Percentiles rank a stretch among this genome's conserved stretches.
phyloP scores from a whole-genome alignment of 106 monocot genomes.

The Alisma plantagoaquatica region DNA sequence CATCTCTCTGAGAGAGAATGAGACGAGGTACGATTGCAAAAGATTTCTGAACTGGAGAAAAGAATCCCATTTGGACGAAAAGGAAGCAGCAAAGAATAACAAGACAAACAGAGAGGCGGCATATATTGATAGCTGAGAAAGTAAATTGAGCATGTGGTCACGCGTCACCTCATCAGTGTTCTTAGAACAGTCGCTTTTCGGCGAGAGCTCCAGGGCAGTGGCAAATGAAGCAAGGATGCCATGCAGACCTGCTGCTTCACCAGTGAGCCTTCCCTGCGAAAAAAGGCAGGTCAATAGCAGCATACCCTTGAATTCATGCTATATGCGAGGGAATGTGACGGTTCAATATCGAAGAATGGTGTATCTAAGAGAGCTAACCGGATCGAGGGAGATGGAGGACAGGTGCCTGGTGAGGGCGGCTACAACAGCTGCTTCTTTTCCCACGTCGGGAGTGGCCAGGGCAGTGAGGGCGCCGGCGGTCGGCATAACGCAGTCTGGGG shows the following conservation, averaged over 20 bases:
- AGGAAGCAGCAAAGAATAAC: no score
- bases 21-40: no score
- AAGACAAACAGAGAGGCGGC: no score
- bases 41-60: background rate
- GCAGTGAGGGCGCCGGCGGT: no score
- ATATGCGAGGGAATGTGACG: background rate
- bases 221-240: slow-evolving; percentile 31
- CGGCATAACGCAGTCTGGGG: no score
- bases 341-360: background rate
- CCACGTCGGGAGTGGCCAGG: background rate
- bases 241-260: slow-evolving; percentile 13
- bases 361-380: background rate
- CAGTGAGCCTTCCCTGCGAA: slow-evolving; percentile 24
- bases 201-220: slow-evolving; percentile 23
- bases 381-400: slow-evolving; percentile 3
- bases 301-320: background rate
- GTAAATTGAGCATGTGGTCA: background rate
- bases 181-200: slow-evolving; percentile 6
- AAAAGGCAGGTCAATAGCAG: background rate
- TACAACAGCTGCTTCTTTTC: slow-evolving; percentile 7
- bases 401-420: slow-evolving; percentile 9
- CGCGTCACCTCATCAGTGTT: slow-evolving; percentile 46
- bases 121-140: no score
- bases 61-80: background rate
- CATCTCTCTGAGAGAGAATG: no score